Evolutionary conservation across 2,329 filamentous ascomycete species (phyloP), one percentile per base, ranked within the genome.

Genomic region (Setomelanomma holmii): DNA sequence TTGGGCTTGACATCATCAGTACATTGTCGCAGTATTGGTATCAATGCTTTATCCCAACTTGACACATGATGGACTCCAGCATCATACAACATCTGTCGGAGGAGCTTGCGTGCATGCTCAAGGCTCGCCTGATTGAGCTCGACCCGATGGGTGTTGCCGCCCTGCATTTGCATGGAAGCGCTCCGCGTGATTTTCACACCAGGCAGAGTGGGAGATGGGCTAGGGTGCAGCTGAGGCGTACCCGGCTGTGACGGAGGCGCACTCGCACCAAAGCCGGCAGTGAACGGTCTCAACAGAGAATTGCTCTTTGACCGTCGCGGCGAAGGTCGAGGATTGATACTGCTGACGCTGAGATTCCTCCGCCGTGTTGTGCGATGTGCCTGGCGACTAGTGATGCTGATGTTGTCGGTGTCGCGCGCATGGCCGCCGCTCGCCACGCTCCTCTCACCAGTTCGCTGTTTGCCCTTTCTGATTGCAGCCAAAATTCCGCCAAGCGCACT

Each of bases 1-100:
- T 98, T 90, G 1, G 95, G 95, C 57, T 96, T 89, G 3, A 99
- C 93, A 68, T 98, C 95, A 60, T 97, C 92, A 0, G 93, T 96
- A 58, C 93, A 95, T 63, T 89, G 89, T 19, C 97, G 80, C 17
- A 99, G 82, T 45, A 99, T 96, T 0, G 95, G 95, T 44, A 97
- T 84, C 11, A 99, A 80, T 0, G 93, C 91, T 61, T 88, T 93
- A 69, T 97, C 90, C 95, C 95, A 99, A 22, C 88, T 88, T 2
- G 84, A 79, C 1, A 86, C 80, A 63, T 90, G 89, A 11, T 89
- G 83, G 20, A 99, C 86, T 3, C 84, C 81, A 2, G 86, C 84
- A 71, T 97, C 93, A 54, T 87, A 82, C 1, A 99, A 77, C 30
- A 98, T 82, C 72, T 99, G 95, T 35, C 85, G 86, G 14, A 99